Evolutionary conservation across 2,329 filamentous ascomycete species (phyloP).

Genomic region (Colletotrichum abscissum): DNA sequence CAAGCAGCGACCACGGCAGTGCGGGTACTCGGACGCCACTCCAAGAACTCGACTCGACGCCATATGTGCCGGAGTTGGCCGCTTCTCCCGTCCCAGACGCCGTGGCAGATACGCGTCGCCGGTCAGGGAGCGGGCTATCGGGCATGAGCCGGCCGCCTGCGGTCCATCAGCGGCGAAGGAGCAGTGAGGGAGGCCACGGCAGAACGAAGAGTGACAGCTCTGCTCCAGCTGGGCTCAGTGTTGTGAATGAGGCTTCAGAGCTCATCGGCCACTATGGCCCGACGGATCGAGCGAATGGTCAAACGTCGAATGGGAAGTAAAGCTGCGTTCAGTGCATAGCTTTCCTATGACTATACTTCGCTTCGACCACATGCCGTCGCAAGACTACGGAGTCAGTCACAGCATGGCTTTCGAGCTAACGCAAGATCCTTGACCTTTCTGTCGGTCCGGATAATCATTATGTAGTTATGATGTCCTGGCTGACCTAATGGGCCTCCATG

Average conservation of each 20-base stretch:
- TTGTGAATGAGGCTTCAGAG: slow-evolving; percentile 59
- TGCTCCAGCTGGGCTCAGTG: slow-evolving; percentile 38
- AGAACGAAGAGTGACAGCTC: slow-evolving; percentile 39
- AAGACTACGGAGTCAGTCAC: neutral
- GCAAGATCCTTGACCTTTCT: neutral
- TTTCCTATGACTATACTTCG: neutral
- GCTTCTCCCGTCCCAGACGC: slow-evolving; percentile 42
- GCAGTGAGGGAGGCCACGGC: slow-evolving; percentile 40
- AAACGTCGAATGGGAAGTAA: slow-evolving; percentile 48
- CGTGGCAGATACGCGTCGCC: slow-evolving; percentile 39
- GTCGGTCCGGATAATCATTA: neutral
- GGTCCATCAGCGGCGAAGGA: slow-evolving; percentile 40
- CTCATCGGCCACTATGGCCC: slow-evolving; percentile 57
- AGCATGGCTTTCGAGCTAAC: neutral
- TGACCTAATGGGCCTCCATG: neutral
- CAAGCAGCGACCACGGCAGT: slow-evolving; percentile 46
- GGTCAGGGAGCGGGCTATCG: slow-evolving; percentile 41
- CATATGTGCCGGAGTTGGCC: slow-evolving; percentile 51
- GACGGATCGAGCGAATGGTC: slow-evolving; percentile 50
- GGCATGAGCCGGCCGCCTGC: slow-evolving; percentile 39
- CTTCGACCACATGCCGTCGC: neutral
- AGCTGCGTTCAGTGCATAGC: neutral
- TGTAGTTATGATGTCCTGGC: neutral
- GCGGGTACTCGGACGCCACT: slow-evolving; percentile 39
- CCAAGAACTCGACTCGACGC: slow-evolving; percentile 52